Conservation (phyloP, 768 basidiomycete species). For the Piloderma croceum region DNA sequence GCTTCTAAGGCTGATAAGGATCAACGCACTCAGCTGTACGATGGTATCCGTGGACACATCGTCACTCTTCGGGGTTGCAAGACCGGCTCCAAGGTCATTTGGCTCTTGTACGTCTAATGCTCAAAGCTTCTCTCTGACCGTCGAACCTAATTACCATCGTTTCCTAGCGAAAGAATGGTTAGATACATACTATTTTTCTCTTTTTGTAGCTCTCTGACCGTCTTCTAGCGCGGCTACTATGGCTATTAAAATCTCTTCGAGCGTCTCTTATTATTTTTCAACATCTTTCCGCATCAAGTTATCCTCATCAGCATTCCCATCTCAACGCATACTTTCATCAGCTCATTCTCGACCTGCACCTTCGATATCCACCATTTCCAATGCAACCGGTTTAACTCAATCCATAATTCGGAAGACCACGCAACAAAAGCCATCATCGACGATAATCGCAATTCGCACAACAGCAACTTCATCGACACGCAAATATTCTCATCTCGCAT, state of each 20-base stretch:
- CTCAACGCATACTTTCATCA: no score
- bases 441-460: no score
- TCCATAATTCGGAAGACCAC: no score
- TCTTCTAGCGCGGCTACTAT: conserved; percentile 54
- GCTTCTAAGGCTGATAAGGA: conserved; percentile 71
- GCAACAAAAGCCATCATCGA: no score
- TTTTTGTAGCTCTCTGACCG: conserved; percentile 10
- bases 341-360: no score
- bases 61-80: conserved; percentile 88
- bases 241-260: conserved; percentile 37
- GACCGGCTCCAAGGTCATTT: conserved; percentile 88
- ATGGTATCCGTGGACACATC: conserved; percentile 82
- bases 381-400: no score
- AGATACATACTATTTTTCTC: conserved; percentile 3
- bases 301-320: conserved; percentile 10
- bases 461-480: no score
- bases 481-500: no score
- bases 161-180: conserved; percentile 53
- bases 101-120: conserved; percentile 58
- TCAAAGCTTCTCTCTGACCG: conserved; percentile 18
- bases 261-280: conserved; percentile 20
- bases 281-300: conserved; percentile 22
- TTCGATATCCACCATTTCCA: no score
- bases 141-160: conserved; percentile 14
- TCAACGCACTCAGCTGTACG: conserved; percentile 74